A percentile compares a stretch with the other conserved stretches of the same genome.
Conservation (phyloP, 1,284 basidiomycete genomes). For the Ganoderma meredithae region DNA sequence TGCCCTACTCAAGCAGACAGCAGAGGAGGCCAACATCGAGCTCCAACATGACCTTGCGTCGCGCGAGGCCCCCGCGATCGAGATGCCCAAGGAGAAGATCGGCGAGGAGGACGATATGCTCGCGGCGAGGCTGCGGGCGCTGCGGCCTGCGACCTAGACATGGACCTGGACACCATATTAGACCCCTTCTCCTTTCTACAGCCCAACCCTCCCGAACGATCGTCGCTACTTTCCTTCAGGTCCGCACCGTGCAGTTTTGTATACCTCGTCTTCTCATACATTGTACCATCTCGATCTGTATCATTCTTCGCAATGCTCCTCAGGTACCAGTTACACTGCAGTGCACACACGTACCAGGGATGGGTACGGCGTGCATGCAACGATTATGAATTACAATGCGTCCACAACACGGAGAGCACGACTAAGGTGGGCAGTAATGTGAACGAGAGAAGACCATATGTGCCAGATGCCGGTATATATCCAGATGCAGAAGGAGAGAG, state of each 20-base stretch:
- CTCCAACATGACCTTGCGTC: constrained; percentile 89
- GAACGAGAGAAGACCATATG: constrained; percentile 15
- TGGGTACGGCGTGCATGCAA: constrained; percentile 14
- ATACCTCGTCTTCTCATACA: constrained; percentile 23
- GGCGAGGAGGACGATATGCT: constrained; percentile 83
- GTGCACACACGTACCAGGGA: background rate
- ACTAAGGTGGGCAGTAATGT: constrained; percentile 16
- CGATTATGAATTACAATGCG: constrained; percentile 27
- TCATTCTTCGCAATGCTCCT: constrained; percentile 9
- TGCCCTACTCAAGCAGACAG: constrained; percentile 89
- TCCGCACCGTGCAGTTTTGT: constrained; percentile 23
- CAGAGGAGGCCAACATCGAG: constrained; percentile 98
- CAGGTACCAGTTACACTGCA: constrained; percentile 2
- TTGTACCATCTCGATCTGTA: constrained; percentile 31
- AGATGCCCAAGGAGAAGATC: constrained; percentile 63
- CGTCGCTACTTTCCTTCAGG: constrained; percentile 11
- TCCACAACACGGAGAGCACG: constrained; percentile 25
- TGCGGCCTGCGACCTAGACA: constrained; percentile 75
- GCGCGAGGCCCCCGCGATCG: constrained; percentile 63
- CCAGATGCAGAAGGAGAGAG: constrained; percentile 9
- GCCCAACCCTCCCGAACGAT: constrained; percentile 11
- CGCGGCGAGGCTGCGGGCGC: constrained; percentile 81
- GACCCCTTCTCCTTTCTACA: background rate
- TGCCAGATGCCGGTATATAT: constrained; percentile 16
- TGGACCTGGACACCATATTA: background rate